Base-by-base conservation (phyloP, 2,329 filamentous ascomycete species). In the Arachnopeziza araneosa region DNA sequence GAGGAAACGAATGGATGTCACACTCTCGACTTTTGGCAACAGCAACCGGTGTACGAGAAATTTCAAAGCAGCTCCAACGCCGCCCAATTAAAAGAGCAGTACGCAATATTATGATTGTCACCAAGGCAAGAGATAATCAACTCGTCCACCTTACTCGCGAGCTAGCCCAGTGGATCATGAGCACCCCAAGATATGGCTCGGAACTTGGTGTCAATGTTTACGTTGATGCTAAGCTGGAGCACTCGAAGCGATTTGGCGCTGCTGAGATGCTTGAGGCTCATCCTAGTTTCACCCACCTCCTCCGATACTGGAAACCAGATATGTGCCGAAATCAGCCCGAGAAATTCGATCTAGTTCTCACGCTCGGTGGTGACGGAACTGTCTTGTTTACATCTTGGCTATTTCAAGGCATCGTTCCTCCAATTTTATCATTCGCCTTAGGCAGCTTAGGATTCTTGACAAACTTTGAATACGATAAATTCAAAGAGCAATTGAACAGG, bases 71-170 rank as follows among this genome's bases (percentile, higher is more conserved):
- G 76, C 81, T 99, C 60, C 93, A 96, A 77, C 86, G 93, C 59
- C 85, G 91, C 50, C 93, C 95, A 23, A 91, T 98, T 75, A 95
- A 90, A 76, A 88, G 93, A 66, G 93, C 93, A 12, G 93, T 99
- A 53, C 86, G 85, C 71, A 97, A 91, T 73, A 85, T 99, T 70
- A 98, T 99, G 95, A 96, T 99, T 70, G 91, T 99, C 65, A 99
- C 95, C 63, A 99, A 98, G 76, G 95, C 95, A 23, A 86, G 95
- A 64, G 95, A 99, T 77, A 98, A 99, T 72, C 86, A 91, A 67
- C 82, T 99, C 19, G 93, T 99, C 36, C 84, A 89, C 67, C 80
- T 97, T 67, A 99, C 95, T 1, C 84, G 90, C 61, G 92, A 99
- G 73, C 79, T 99, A 61, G 81, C 93, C 12, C 84, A 87, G 67